These are phyloP conservation scores for Hypoxylon sp. DNA, from an alignment of 2,329 filamentous ascomycete species.

Conservation along the genomic window DNA sequence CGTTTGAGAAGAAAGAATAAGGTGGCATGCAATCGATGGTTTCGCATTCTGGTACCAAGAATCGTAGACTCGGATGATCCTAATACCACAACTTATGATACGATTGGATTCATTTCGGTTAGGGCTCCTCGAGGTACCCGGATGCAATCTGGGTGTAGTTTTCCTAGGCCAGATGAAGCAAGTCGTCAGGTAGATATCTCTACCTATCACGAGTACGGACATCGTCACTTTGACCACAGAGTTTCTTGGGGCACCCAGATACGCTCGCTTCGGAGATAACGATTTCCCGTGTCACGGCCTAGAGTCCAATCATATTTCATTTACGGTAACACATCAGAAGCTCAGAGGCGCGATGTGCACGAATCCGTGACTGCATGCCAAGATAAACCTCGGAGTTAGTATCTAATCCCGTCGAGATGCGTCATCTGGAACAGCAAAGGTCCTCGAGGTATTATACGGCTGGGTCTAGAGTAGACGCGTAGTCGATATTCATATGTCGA, in stretches of 20 bases:
- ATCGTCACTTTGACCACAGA: too few relatives aligned
- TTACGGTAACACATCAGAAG: not conserved
- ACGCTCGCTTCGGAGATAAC: not conserved
- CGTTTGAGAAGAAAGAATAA: constrained; percentile 38
- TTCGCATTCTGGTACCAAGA: not conserved
- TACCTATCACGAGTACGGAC: too few relatives aligned
- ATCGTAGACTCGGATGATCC: not conserved
- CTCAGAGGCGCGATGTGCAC: not conserved
- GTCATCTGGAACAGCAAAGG: too few relatives aligned
- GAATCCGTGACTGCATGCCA: not conserved
- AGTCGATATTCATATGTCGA: too few relatives aligned
- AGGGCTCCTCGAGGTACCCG: not conserved
- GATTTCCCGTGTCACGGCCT: not conserved
- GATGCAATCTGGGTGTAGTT: too few relatives aligned
- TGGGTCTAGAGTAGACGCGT: too few relatives aligned
- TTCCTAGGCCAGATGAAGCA: too few relatives aligned
- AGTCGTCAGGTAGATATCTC: too few relatives aligned
- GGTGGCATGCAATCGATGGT: not conserved
- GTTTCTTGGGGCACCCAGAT: not conserved
- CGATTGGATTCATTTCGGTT: not conserved
- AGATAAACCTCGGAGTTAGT: not conserved
- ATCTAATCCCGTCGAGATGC: not conserved
- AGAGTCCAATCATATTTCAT: not conserved
- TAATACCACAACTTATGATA: not conserved
- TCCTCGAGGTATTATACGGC: too few relatives aligned